phyloP scores from a whole-genome alignment of 106 monocot species.

The Platanthera zijinensis region DNA sequence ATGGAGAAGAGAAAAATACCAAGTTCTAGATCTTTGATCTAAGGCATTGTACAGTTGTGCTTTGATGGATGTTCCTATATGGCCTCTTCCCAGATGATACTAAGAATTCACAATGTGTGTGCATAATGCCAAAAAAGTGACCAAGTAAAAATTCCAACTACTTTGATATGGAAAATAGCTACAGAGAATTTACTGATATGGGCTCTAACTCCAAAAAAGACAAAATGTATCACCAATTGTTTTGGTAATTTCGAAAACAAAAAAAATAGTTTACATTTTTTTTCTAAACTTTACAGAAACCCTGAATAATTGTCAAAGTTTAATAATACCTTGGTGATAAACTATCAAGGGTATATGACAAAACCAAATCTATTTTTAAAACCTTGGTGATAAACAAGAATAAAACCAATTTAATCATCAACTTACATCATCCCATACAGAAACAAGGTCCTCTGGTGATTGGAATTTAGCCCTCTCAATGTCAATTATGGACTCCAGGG shows the following conservation, averaged over 20 bases:
- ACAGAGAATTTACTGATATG: neutral
- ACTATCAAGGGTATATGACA: too few relatives aligned
- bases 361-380: too few relatives aligned
- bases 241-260: too few relatives aligned
- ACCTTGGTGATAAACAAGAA: neutral
- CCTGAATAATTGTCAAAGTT: too few relatives aligned
- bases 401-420: neutral
- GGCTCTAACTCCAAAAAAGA: neutral
- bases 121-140: neutral
- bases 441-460: slow-evolving; percentile 60
- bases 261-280: too few relatives aligned
- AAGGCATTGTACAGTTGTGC: slow-evolving; percentile 61
- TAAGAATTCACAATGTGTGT: slow-evolving; percentile 6
- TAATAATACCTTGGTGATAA: too few relatives aligned
- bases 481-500: slow-evolving; percentile 73
- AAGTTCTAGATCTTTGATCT: slow-evolving; percentile 67
- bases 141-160: neutral
- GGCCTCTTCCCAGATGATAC: slow-evolving; percentile 97
- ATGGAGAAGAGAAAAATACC: slow-evolving; percentile 30
- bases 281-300: too few relatives aligned
- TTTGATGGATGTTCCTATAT: slow-evolving; percentile 84
- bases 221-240: neutral
- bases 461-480: slow-evolving; percentile 39
- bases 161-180: neutral
- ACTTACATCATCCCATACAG: slow-evolving; percentile 85